A percentile compares a stretch with the other conserved stretches of the same genome.
Conservation (phyloP, 805 yeast species). For the Wickerhamomyces queroliae region DNA sequence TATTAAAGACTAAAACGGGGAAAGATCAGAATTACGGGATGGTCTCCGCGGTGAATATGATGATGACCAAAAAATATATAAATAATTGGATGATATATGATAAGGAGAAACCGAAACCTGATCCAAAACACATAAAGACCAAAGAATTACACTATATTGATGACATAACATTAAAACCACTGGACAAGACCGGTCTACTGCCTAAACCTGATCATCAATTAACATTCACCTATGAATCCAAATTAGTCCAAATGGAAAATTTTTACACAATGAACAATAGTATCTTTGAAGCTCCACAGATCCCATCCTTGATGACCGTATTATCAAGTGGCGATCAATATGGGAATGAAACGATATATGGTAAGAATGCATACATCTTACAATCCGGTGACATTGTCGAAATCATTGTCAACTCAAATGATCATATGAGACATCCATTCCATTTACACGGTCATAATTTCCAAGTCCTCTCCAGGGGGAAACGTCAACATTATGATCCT, state of each 20-base stretch:
- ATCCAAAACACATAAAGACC: constrained; percentile 35
- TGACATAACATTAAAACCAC: constrained; percentile 29
- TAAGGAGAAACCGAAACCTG: constrained; percentile 23
- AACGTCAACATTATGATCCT: constrained; percentile 25
- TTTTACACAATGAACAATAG: constrained; percentile 65
- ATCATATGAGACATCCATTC: constrained; percentile 75
- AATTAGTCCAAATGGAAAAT: constrained; percentile 55
- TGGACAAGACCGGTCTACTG: constrained; percentile 32
- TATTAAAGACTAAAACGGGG: constrained; percentile 44
- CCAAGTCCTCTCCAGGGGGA: constrained; percentile 51
- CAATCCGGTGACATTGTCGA: constrained; percentile 63
- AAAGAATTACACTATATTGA: constrained; percentile 24
- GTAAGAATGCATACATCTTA: constrained; percentile 57
- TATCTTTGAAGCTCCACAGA: constrained; percentile 60
- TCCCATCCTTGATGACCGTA: constrained; percentile 64
- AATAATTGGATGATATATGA: constrained; percentile 49
- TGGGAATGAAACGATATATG: constrained; percentile 65
- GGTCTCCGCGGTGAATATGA: constrained; percentile 51
- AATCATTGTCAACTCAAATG: constrained; percentile 68
- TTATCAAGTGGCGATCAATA: constrained; percentile 54
- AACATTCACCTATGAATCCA: constrained; percentile 47
- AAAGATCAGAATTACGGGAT: constrained; percentile 37
- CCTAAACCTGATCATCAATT: constrained; percentile 54
- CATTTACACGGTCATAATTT: constrained; percentile 73
- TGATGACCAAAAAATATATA: constrained; percentile 64